Percentiles rank a stretch among this genome's conserved stretches.
Evolutionary conservation across 495 filamentous ascomycete genomes (phyloP).

Genomic region (Aspergillus ostianus): DNA sequence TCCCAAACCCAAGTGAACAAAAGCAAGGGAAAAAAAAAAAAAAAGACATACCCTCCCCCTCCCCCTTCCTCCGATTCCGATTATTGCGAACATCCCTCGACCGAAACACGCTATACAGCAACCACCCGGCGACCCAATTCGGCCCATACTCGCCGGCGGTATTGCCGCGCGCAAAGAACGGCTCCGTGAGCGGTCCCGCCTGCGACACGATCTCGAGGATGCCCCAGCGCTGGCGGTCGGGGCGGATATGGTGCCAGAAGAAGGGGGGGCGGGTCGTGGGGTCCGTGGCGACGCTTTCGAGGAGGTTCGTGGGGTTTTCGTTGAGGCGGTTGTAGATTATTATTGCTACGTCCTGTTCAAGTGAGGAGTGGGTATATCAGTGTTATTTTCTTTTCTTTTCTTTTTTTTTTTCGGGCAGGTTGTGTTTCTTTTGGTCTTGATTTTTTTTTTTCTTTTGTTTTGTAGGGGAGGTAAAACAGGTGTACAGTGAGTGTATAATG

Average conservation of each 20-base stretch:
- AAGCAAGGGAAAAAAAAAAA: not conserved
- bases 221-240: constrained; percentile 40
- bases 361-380: not conserved
- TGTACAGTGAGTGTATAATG: not conserved
- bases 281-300: constrained; percentile 38
- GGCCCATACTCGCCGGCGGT: constrained; percentile 45
- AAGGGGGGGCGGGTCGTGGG: constrained; percentile 37
- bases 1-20: not conserved
- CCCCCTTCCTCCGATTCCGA: constrained; percentile 44
- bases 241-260: constrained; percentile 49
- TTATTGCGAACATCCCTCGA: constrained; percentile 57
- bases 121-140: constrained; percentile 59
- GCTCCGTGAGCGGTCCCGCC: constrained; percentile 34
- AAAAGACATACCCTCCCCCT: constrained; percentile 33
- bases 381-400: not conserved
- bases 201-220: constrained; percentile 41
- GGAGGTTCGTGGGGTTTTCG: constrained; percentile 37
- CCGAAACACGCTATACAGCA: constrained; percentile 58
- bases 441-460: too few species aligned
- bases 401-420: too few species aligned
- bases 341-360: constrained; percentile 46
- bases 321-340: constrained; percentile 44
- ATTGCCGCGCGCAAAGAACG: constrained; percentile 38
- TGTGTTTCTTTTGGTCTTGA: too few species aligned
- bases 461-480: not conserved